A percentile compares a stretch with the other conserved stretches of the same genome.
These are phyloP conservation scores for Neurospora sp. DNA, from an alignment of 2,329 filamentous ascomycete species.

Conservation along the genomic window DNA sequence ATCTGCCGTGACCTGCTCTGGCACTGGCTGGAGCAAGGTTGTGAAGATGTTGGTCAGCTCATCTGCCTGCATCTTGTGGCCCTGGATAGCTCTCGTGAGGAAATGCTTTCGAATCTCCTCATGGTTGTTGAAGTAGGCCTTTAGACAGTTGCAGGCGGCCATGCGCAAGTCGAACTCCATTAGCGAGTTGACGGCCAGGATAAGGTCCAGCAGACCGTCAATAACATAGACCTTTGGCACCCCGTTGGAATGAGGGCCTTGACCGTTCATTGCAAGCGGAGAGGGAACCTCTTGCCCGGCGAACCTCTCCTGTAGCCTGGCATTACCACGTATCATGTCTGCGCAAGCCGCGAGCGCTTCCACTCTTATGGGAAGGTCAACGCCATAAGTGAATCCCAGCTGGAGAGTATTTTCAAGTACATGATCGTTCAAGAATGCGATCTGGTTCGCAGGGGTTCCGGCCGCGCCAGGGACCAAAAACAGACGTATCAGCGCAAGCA, in stretches of 20 bases:
- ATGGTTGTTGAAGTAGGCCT: slow-evolving; percentile 84
- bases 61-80: slow-evolving; percentile 66
- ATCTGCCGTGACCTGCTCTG: slow-evolving; percentile 55
- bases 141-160: slow-evolving; percentile 81
- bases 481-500: slow-evolving; percentile 75
- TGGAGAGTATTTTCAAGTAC: slow-evolving; percentile 71
- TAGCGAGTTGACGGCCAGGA: slow-evolving; percentile 56
- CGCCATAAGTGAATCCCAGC: slow-evolving; percentile 66
- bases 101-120: slow-evolving; percentile 77
- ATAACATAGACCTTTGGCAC: slow-evolving; percentile 72
- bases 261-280: slow-evolving; percentile 36
- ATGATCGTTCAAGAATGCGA: slow-evolving; percentile 74
- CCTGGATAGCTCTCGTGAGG: slow-evolving; percentile 77
- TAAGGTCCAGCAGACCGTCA: slow-evolving; percentile 79
- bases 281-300: slow-evolving; percentile 72
- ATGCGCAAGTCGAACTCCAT: slow-evolving; percentile 71
- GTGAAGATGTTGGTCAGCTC: slow-evolving; percentile 84
- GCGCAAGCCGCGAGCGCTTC: slow-evolving; percentile 82
- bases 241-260: slow-evolving; percentile 36
- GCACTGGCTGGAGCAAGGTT: slow-evolving; percentile 61
- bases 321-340: slow-evolving; percentile 77
- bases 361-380: slow-evolving; percentile 68
- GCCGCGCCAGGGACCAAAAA: slow-evolving; percentile 76
- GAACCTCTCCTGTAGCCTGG: slow-evolving; percentile 75
- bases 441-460: slow-evolving; percentile 75